Evolutionary conservation across 2,329 filamentous ascomycete species (phyloP), one percentile per base, ranked within the genome.

Genomic region (Ophiostoma sp.): DNA sequence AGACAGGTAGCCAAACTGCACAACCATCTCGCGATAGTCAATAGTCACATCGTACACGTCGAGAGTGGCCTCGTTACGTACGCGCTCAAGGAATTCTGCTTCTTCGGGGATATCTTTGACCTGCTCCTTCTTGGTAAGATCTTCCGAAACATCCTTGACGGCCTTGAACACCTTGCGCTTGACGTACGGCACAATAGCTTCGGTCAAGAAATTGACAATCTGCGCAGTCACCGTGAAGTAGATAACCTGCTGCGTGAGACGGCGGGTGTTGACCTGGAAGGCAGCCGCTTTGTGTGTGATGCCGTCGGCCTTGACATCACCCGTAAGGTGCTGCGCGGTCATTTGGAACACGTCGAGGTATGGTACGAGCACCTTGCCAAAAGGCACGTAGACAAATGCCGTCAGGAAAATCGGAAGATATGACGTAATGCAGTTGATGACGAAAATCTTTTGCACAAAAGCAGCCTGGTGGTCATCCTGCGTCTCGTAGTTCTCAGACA

Each of bases 171-270:
- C 87, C 75, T 88, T 88, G 72, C 92, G 89, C 80, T 97, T 97
- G 68, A 92, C 80, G 74, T 92, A 93, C 0, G 95, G 95, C 1
- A 97, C 87, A 48, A 97, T 82, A 5, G 93, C 87, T 78, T 99
- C 95, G 72, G 94, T 88, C 15, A 86, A 88, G 69, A 97, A 90
- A 77, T 91, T 95, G 75, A 99, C 90, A 52, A 97, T 86, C 77
- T 97, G 94, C 0, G 93, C 94, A 0, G 94, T 97, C 41, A 98
- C 92, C 0, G 94, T 96, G 73, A 96, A 95, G 81, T 96, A 98
- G 73, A 97, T 95, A 78, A 97, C 92, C 78, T 98, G 94, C 75
- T 93, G 91, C 75, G 90, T 91, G 48, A 98, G 87, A 20, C 95
- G 86, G 74, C 89, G 85, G 0, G 93, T 90, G 76, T 98, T 93